These are phyloP conservation scores for Forsythia suspensa DNA, from an alignment of 257 asterid species.

Conservation along the genomic window DNA sequence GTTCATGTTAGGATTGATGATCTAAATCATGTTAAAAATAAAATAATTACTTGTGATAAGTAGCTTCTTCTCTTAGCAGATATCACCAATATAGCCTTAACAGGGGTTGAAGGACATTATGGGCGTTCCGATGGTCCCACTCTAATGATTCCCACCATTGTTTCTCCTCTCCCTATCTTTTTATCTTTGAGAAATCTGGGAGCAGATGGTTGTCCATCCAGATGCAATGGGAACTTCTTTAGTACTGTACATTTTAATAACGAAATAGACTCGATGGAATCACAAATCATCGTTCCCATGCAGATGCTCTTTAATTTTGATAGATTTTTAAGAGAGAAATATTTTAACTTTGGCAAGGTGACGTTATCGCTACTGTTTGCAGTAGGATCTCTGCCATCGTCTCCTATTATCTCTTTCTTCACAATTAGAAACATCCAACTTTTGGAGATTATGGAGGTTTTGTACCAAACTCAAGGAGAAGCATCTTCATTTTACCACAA, in stretches of 20 bases:
- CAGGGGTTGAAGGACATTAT: slow-evolving; percentile 22
- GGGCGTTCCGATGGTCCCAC: slow-evolving; percentile 20
- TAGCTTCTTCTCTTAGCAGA: no score
- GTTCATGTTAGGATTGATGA: no score
- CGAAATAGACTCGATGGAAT: no score
- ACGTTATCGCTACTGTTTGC: slow-evolving; percentile 1
- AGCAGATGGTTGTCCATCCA: slow-evolving; percentile 14
- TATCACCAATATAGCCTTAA: no score
- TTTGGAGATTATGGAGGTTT: slow-evolving; percentile 19
- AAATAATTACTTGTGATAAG: no score
- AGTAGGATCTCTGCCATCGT: background rate
- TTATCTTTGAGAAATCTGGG: slow-evolving; percentile 23
- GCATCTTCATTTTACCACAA: no score
- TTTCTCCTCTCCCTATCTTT: slow-evolving; percentile 20
- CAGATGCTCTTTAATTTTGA: slow-evolving; percentile 24
- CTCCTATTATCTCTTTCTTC: slow-evolving; percentile 27
- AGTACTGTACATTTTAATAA: no score
- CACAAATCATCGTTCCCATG: slow-evolving; percentile 17
- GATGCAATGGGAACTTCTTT: no score
- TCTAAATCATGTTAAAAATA: no score
- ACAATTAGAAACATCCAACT: slow-evolving; percentile 17
- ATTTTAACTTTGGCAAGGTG: no score
- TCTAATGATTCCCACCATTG: slow-evolving; percentile 35
- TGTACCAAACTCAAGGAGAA: slow-evolving; percentile 4
- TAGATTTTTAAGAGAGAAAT: slow-evolving; percentile 14